Evolutionary conservation across 106 monocot species (phyloP), one percentile per base, ranked within the genome.

Genomic region (Platanthera guangdongensis): DNA sequence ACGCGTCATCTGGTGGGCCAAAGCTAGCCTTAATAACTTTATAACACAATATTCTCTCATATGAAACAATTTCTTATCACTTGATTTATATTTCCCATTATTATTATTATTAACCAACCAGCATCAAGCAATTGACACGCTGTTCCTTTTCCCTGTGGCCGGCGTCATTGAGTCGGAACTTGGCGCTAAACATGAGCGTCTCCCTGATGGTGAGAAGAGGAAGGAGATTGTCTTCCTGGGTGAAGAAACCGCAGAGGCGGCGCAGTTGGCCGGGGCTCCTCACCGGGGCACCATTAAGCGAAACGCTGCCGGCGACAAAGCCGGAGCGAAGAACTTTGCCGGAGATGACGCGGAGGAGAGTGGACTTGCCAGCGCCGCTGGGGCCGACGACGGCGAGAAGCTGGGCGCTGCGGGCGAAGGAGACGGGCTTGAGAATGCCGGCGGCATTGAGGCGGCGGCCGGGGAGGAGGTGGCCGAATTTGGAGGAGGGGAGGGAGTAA

Each of bases 171-270:
- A 91, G 87, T n/a, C 91, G 55, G 65, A 97, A 97, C 69, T 82
- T 77, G 12, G 94, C 87, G 57, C 79, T 85, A 82, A 94, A 97
- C 83, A 90, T 79, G 9, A 97, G 83, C 0, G 97, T 97, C 67
- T 97, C 97, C 16, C 81, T 83, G n/a, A 97, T 91, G 1, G 94
- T 97, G 52, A 97, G 97, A 5, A 97, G 87, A n/a, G 97, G 97
- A 7, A 97, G 89, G 10, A 97, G 90, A 62, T 91, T 91, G 74
- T 97, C 94, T 16, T 97, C 91, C 80, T 97, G 97, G 4, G 89
- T 85, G 75, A 97, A 94, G 68, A 88, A 94, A 3, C 94, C 97
- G 72, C 91, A 97, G 0, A 94, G 60, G 52, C 69, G 78, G 46
- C 87, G 71, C 18, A 94, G 77, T 51, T 81, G 87, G 28, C 74